These are phyloP conservation scores for Chalciporus sp. DNA, from an alignment of 1,284 basidiomycete species.

Conservation along the genomic window DNA sequence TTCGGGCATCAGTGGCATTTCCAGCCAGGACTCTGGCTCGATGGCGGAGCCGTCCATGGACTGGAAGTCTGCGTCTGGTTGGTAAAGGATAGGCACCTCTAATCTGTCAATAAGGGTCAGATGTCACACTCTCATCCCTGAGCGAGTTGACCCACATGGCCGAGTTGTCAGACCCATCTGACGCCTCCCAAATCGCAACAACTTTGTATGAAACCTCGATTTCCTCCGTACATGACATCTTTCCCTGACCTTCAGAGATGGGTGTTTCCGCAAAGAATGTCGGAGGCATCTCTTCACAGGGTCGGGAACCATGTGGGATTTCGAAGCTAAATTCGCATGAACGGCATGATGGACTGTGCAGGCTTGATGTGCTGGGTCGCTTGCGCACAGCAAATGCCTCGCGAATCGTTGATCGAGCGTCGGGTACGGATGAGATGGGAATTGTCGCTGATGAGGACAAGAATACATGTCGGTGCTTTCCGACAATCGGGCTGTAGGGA, in stretches of 20 bases:
- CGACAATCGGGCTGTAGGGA: slow-evolving; percentile 23
- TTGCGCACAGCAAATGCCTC: slow-evolving; percentile 49
- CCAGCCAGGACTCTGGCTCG: slow-evolving; percentile 59
- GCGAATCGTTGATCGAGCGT: slow-evolving; percentile 51
- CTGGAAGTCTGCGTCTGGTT: slow-evolving; percentile 61
- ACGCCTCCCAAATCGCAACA: slow-evolving; percentile 60
- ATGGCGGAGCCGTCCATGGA: slow-evolving; percentile 51
- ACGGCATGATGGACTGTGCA: slow-evolving; percentile 38
- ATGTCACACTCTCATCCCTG: not conserved
- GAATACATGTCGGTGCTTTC: slow-evolving; percentile 56
- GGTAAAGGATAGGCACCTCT: slow-evolving; percentile 62
- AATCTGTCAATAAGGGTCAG: slow-evolving; percentile 42
- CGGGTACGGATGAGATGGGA: slow-evolving; percentile 44
- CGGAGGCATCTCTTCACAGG: slow-evolving; percentile 62
- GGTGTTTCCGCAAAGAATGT: slow-evolving; percentile 46
- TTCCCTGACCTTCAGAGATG: slow-evolving; percentile 30
- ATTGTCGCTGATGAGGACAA: slow-evolving; percentile 52
- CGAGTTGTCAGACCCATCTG: slow-evolving; percentile 43
- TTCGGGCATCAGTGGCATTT: slow-evolving; percentile 64
- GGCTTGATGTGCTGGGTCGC: slow-evolving; percentile 43
- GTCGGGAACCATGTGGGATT: slow-evolving; percentile 49
- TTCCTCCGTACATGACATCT: slow-evolving; percentile 42
- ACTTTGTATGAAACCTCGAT: slow-evolving; percentile 57
- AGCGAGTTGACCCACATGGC: slow-evolving; percentile 45
- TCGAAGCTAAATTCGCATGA: slow-evolving; percentile 61